Conservation (phyloP, 148 eudicot genomes). For the Nepenthes gracilis region DNA sequence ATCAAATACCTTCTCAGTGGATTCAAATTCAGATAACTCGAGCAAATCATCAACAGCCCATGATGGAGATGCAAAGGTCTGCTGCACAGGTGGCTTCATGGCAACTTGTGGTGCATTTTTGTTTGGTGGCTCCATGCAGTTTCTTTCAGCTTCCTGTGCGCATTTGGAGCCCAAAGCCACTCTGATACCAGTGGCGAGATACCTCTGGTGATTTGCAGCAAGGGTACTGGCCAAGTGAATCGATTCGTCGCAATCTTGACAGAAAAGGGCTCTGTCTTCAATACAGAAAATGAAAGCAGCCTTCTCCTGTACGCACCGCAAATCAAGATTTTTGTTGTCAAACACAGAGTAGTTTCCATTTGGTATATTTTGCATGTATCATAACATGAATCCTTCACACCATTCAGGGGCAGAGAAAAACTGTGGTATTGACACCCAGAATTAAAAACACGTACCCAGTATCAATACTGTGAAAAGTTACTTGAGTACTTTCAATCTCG, state of each 20-base stretch:
- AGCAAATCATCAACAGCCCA: slow-evolving; percentile 90
- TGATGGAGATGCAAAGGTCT: slow-evolving; percentile 36
- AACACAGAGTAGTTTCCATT: too few relatives aligned
- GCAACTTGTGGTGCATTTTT: slow-evolving; percentile 28
- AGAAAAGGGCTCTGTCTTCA: slow-evolving; percentile 92
- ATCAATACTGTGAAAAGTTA: too few relatives aligned
- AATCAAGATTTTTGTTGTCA: neutral
- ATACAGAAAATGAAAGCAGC: slow-evolving; percentile 96
- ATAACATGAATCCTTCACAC: too few relatives aligned
- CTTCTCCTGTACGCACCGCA: slow-evolving; percentile 47
- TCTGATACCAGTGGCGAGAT: slow-evolving; percentile 83
- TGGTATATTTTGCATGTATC: too few relatives aligned
- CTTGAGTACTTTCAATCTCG: too few relatives aligned
- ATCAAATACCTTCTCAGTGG: slow-evolving; percentile 50
- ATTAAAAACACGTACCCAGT: too few relatives aligned
- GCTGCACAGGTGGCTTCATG: slow-evolving; percentile 25
- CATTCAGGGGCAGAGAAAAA: too few relatives aligned
- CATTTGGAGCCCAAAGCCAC: slow-evolving; percentile 55
- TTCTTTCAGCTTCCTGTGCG: slow-evolving; percentile 29
- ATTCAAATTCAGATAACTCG: slow-evolving; percentile 55
- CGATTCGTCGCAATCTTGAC: slow-evolving; percentile 83
- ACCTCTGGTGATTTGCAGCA: slow-evolving; percentile 83
- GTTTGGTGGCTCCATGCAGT: slow-evolving; percentile 45
- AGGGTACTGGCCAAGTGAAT: slow-evolving; percentile 61
- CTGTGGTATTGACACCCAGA: too few relatives aligned